Conservation (phyloP, 2,329 filamentous ascomycete species). For the Lomentospora prolificans region DNA sequence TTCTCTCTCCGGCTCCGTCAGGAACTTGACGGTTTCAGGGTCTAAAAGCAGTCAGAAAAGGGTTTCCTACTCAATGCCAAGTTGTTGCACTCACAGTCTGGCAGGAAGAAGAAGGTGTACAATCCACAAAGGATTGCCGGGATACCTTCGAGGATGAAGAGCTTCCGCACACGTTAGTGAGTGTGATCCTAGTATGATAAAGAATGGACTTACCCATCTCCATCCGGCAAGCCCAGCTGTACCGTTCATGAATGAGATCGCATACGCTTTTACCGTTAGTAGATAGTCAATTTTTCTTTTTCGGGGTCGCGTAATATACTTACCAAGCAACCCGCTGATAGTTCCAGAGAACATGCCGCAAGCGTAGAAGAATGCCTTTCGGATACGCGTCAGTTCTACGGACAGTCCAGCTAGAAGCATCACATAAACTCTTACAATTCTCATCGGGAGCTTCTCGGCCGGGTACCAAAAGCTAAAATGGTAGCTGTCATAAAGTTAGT, state of each 20-base stretch:
- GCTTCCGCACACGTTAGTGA: conserved; percentile 10
- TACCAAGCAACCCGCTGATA: conserved; percentile 18
- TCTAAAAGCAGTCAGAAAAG: conserved; percentile 9
- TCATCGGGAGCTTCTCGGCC: conserved; percentile 19
- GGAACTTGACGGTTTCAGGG: conserved; percentile 16
- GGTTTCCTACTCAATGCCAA: not conserved
- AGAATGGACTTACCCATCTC: conserved; percentile 15
- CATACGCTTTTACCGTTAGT: conserved; percentile 13
- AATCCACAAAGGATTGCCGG: conserved; percentile 16
- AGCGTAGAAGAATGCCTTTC: conserved; percentile 21
- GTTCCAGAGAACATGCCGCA: conserved; percentile 23
- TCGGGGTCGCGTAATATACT: not conserved
- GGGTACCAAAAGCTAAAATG: conserved; percentile 24
- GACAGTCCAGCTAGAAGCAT: not conserved
- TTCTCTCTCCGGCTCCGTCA: conserved; percentile 14
- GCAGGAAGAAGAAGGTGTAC: conserved; percentile 16
- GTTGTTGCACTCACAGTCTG: conserved; percentile 13
- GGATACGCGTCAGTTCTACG: not conserved
- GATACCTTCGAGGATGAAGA: conserved; percentile 19
- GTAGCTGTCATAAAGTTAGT: conserved; percentile 7
- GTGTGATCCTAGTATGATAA: not conserved
- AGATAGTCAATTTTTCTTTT: no score
- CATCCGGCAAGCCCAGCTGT: conserved; percentile 16
- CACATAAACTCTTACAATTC: conserved; percentile 15
- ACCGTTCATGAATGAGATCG: conserved; percentile 19